phyloP scores from a whole-genome alignment of 331 rosid species.

The Saraca asoca region DNA sequence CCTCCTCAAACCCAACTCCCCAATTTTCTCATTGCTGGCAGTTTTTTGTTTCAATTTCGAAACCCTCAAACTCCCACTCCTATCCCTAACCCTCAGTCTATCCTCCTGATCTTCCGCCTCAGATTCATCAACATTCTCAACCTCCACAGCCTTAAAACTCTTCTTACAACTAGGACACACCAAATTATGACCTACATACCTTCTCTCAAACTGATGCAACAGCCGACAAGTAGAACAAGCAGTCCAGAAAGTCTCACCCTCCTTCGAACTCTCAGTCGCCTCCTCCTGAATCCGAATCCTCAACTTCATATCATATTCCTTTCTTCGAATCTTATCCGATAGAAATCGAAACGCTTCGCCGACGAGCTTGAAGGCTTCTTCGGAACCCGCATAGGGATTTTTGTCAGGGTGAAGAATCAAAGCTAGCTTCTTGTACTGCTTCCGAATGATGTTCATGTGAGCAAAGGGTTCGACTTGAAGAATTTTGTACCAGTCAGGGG shows the following conservation, averaged over 20 bases:
- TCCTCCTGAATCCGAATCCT: constrained; percentile 63
- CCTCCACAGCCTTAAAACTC: constrained; percentile 71
- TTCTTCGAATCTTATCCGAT: constrained; percentile 61
- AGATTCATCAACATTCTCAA: constrained; percentile 33
- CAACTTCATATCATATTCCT: constrained; percentile 64
- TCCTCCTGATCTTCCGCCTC: constrained; percentile 33
- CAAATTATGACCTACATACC: constrained; percentile 63
- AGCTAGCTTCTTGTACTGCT: constrained; percentile 72
- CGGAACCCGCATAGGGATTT: constrained; percentile 55
- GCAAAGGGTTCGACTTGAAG: constrained; percentile 74
- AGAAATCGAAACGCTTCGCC: constrained; percentile 65
- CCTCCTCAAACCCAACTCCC: constrained; percentile 1
- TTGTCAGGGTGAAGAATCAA: constrained; percentile 69
- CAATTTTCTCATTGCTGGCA: background rate
- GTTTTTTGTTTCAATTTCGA: constrained; percentile 12
- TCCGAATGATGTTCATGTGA: constrained; percentile 47
- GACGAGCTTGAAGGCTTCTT: constrained; percentile 77
- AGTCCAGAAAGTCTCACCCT: constrained; percentile 73
- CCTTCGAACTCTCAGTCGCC: constrained; percentile 29
- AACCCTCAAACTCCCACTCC: constrained; percentile 23
- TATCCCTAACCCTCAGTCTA: constrained; percentile 31
- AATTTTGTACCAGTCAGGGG: constrained; percentile 60
- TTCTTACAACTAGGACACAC: constrained; percentile 76
- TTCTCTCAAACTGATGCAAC: constrained; percentile 79
- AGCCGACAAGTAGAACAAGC: constrained; percentile 71